Percentiles rank a stretch among this genome's conserved stretches.
phyloP scores from a whole-genome alignment of 2,329 filamentous ascomycete genomes.

The Exserohilum rostratum region DNA sequence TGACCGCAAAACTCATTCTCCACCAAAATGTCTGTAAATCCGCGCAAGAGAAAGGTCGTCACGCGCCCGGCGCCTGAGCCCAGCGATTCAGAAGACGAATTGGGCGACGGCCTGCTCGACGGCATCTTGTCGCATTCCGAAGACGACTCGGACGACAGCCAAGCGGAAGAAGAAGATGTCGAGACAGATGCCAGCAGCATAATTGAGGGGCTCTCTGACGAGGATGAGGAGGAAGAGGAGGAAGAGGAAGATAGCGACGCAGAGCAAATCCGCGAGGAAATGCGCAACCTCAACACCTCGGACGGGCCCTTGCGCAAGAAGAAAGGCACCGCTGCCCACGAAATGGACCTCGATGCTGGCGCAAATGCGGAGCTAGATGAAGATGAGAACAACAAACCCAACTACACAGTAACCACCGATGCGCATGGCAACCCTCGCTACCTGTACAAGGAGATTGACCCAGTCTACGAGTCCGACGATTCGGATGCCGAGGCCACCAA shows the following conservation, averaged over 20 bases:
- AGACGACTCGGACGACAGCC: constrained; percentile 44
- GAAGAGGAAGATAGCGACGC: constrained; percentile 48
- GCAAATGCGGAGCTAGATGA: constrained; percentile 36
- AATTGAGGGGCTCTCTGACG: constrained; percentile 41
- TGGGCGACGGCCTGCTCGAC: constrained; percentile 49
- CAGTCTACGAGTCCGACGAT: constrained; percentile 95
- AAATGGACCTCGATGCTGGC: constrained; percentile 21
- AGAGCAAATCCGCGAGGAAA: constrained; percentile 52
- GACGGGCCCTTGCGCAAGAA: constrained; percentile 29
- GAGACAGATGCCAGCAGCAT: constrained; percentile 42
- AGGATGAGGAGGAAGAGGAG: constrained; percentile 41
- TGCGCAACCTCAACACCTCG: constrained; percentile 51
- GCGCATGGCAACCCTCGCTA: constrained; percentile 91
- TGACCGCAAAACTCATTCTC: constrained; percentile 4
- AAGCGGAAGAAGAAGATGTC: constrained; percentile 21
- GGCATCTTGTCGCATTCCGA: constrained; percentile 52
- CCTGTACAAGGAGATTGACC: constrained; percentile 91
- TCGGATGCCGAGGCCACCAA: constrained; percentile 81
- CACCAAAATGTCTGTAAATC: constrained; percentile 52
- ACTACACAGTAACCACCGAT: constrained; percentile 72
- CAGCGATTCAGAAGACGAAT: constrained; percentile 43
- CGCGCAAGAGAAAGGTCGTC: constrained; percentile 56
- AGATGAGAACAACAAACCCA: constrained; percentile 50
- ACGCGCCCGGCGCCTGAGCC: constrained; percentile 42
- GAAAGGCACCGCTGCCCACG: constrained; percentile 20